Evolutionary conservation across 805 yeast genomes (phyloP).

Genomic region (Vanderwaltozyma tropicalis): DNA sequence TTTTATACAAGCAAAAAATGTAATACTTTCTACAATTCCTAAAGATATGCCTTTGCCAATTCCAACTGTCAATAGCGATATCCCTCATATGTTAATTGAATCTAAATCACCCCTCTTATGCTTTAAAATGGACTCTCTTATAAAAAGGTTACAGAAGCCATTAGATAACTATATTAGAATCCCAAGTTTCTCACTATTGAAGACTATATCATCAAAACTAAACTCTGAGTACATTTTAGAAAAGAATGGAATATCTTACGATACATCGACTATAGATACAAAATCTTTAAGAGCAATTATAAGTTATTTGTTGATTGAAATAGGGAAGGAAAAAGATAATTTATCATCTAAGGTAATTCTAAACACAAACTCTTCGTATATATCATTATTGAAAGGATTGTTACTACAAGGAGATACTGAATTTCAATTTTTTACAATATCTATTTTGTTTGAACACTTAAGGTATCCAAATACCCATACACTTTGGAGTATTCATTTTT

Average conservation of each 20-base stretch:
- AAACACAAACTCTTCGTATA: constrained; percentile 56
- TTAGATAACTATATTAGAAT: constrained; percentile 71
- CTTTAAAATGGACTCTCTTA: constrained; percentile 52
- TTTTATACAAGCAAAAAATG: constrained; percentile 71
- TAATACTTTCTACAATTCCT: constrained; percentile 78
- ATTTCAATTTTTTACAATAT: constrained; percentile 59
- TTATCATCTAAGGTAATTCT: constrained; percentile 36
- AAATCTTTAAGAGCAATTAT: constrained; percentile 63
- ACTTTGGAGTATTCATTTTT: constrained; percentile 65
- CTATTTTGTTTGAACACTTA: constrained; percentile 79
- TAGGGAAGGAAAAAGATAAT: constrained; percentile 43
- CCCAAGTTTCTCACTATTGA: constrained; percentile 60
- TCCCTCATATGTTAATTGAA: constrained; percentile 34
- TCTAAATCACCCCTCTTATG: constrained; percentile 35
- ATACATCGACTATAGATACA: constrained; percentile 38
- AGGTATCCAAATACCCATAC: constrained; percentile 90
- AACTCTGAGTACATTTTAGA: constrained; percentile 4
- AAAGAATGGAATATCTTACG: constrained; percentile 61
- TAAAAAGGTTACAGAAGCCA: constrained; percentile 58
- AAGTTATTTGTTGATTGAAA: constrained; percentile 63
- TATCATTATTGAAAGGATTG: constrained; percentile 53
- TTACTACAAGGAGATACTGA: constrained; percentile 54
- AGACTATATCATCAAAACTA: constrained; percentile 41
- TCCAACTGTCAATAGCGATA: constrained; percentile 61
- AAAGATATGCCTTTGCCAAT: constrained; percentile 52